phyloP scores from a whole-genome alignment of 2,329 filamentous ascomycete species.

The Fusarium brevicatenulatum region DNA sequence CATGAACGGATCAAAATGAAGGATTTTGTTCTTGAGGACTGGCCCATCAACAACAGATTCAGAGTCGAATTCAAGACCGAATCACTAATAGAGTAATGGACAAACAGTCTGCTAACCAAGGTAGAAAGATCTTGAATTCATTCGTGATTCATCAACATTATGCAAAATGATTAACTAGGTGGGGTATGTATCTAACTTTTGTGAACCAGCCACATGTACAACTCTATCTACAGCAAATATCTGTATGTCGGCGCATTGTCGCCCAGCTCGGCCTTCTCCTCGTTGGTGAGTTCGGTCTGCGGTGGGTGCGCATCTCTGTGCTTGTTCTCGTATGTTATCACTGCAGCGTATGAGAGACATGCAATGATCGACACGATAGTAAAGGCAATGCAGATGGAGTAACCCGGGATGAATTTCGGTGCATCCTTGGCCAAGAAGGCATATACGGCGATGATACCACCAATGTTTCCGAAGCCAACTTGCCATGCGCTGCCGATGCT shows the following conservation, averaged over 20 bases:
- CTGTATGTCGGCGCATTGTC: conserved; percentile 69
- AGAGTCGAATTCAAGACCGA: not conserved
- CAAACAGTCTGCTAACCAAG: not conserved
- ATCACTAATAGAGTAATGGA: not conserved
- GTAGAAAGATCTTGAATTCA: not conserved
- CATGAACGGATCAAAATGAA: not conserved
- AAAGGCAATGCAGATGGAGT: conserved; percentile 81
- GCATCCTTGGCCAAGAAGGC: conserved; percentile 73
- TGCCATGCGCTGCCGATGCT: conserved; percentile 80
- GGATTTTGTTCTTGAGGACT: not conserved
- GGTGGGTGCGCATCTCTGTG: conserved; percentile 62
- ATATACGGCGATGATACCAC: conserved; percentile 81
- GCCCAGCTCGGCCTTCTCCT: conserved; percentile 70
- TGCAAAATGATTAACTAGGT: not conserved
- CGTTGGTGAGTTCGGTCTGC: conserved; percentile 60
- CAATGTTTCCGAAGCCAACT: conserved; percentile 81
- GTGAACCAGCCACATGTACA: not conserved
- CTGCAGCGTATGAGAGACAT: conserved; percentile 68
- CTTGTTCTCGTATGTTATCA: conserved; percentile 69
- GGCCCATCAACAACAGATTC: not conserved
- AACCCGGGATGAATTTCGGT: conserved; percentile 76
- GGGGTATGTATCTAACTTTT: conserved; percentile 1
- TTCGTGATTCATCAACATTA: conserved; percentile 27
- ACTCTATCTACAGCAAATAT: conserved; percentile 60
- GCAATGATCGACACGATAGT: conserved; percentile 72